phyloP scores from a whole-genome alignment of 2,329 filamentous ascomycete species.

The Colletotrichum sublineola region DNA sequence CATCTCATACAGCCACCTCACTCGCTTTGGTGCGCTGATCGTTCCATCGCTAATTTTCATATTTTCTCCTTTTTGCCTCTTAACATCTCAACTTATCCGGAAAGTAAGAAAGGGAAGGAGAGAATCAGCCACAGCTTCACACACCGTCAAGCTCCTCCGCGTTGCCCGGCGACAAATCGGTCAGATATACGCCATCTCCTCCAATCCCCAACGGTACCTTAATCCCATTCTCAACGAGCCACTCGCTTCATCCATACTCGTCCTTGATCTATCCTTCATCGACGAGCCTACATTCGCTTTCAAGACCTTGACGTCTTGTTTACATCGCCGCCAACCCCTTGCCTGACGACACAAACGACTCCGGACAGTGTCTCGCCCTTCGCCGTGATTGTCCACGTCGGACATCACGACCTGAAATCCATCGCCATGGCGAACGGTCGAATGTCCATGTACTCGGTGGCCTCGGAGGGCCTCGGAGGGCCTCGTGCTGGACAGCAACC shows the following conservation, averaged over 20 bases:
- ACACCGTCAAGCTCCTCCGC: constrained; percentile 9
- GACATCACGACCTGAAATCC: constrained; percentile 48
- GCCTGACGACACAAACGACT: constrained; percentile 32
- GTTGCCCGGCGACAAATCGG: constrained; percentile 39
- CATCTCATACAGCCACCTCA: constrained; percentile 60
- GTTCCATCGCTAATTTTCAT: constrained; percentile 53
- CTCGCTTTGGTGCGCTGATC: constrained; percentile 68
- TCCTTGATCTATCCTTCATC: background rate
- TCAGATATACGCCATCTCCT: constrained; percentile 18
- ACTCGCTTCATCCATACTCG: constrained; percentile 13
- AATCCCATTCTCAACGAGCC: constrained; percentile 17
- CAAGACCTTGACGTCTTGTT: constrained; percentile 24
- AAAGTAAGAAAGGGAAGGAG: constrained; percentile 34
- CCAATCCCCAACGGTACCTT: background rate
- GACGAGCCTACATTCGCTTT: constrained; percentile 19
- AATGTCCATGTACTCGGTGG: constrained; percentile 78
- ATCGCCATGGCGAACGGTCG: constrained; percentile 68
- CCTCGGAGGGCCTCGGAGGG: constrained; percentile 72
- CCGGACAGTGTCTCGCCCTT: constrained; percentile 32
- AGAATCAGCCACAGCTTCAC: constrained; percentile 25
- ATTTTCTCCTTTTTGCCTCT: constrained; percentile 43
- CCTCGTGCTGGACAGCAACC: constrained; percentile 75
- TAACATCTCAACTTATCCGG: constrained; percentile 16
- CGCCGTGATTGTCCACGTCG: constrained; percentile 57
- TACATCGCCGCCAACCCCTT: background rate